These are phyloP conservation scores for Leishmania mexicana DNA, from an alignment of 208 protist species.

Conservation along the genomic window DNA sequence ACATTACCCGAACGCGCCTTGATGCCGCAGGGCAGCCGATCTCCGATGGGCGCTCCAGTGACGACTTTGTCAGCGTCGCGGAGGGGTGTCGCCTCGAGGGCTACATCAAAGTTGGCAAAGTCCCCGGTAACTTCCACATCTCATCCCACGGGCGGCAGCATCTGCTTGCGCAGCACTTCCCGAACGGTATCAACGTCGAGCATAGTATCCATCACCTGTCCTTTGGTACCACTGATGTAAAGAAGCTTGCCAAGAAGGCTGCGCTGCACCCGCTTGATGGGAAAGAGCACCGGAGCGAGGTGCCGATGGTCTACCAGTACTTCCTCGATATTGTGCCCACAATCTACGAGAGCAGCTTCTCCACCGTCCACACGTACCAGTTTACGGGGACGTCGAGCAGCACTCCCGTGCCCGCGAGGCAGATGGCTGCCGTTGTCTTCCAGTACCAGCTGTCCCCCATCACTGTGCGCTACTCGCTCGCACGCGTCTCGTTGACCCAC, in stretches of 20 bases:
- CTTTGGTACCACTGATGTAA: conserved; percentile 37
- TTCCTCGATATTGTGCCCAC: conserved; percentile 59
- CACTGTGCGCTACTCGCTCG: conserved; percentile 74
- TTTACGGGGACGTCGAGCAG: conserved; percentile 37
- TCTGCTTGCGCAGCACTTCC: conserved; percentile 18
- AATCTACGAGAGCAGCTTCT: conserved; percentile 42
- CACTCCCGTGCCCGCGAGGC: background rate
- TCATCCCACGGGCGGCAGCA: conserved; percentile 35
- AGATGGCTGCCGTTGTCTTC: conserved; percentile 80
- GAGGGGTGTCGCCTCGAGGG: conserved; percentile 49
- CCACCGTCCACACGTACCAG: conserved; percentile 40
- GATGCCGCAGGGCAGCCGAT: conserved; percentile 21
- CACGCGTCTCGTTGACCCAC: conserved; percentile 73
- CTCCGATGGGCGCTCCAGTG: conserved; percentile 9
- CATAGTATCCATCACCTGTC: conserved; percentile 47
- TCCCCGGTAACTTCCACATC: conserved; percentile 64
- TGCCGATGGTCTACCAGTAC: conserved; percentile 36
- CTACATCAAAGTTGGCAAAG: conserved; percentile 47
- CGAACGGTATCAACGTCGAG: conserved; percentile 36
- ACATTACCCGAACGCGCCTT: conserved; percentile 37
- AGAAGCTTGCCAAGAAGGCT: conserved; percentile 20
- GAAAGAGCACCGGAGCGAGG: conserved; percentile 9
- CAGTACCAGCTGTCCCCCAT: conserved; percentile 94
- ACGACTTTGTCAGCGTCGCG: conserved; percentile 16
- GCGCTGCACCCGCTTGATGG: conserved; percentile 39